Percentiles rank a stretch among this genome's conserved stretches.
phyloP scores from a whole-genome alignment of 495 filamentous ascomycete genomes.

The Neurospora hispaniola region DNA sequence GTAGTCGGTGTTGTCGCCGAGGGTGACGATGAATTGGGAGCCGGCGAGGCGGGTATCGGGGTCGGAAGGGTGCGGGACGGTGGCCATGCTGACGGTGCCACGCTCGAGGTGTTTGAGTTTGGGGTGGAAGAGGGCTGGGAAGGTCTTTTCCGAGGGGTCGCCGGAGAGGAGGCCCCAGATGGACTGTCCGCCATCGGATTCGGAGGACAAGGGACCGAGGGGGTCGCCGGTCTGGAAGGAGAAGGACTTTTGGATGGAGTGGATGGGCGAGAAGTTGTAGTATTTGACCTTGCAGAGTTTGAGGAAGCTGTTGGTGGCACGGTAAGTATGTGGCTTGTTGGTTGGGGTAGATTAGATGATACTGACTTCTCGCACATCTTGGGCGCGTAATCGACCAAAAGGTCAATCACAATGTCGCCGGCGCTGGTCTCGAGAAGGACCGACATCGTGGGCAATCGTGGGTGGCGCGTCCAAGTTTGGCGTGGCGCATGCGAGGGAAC shows the following conservation, averaged over 20 bases:
- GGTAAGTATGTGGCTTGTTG: slow-evolving; percentile 32
- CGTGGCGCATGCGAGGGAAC: background rate
- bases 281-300: slow-evolving; percentile 98
- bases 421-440: slow-evolving; percentile 84
- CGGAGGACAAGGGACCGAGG: slow-evolving; percentile 66
- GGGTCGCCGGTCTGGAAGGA: slow-evolving; percentile 94
- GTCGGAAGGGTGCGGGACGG: slow-evolving; percentile 61
- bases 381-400: slow-evolving; percentile 76
- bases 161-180: slow-evolving; percentile 81
- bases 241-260: slow-evolving; percentile 82
- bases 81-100: slow-evolving; percentile 92
- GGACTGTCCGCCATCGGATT: slow-evolving; percentile 82
- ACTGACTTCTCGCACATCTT: slow-evolving; percentile 86
- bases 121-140: slow-evolving; percentile 68
- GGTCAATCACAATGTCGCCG: slow-evolving; percentile 88
- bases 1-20: slow-evolving; percentile 78
- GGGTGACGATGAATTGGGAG: slow-evolving; percentile 84
- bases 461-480: background rate
- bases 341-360: background rate
- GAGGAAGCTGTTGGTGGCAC: slow-evolving; percentile 59
- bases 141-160: slow-evolving; percentile 57
- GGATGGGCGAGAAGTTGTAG: slow-evolving; percentile 89
- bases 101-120: slow-evolving; percentile 78
- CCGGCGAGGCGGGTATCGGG: slow-evolving; percentile 71
- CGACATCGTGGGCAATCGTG: slow-evolving; percentile 35